Evolutionary conservation across 1,139 yeast species (phyloP).

Genomic region (Pichia sp.): DNA sequence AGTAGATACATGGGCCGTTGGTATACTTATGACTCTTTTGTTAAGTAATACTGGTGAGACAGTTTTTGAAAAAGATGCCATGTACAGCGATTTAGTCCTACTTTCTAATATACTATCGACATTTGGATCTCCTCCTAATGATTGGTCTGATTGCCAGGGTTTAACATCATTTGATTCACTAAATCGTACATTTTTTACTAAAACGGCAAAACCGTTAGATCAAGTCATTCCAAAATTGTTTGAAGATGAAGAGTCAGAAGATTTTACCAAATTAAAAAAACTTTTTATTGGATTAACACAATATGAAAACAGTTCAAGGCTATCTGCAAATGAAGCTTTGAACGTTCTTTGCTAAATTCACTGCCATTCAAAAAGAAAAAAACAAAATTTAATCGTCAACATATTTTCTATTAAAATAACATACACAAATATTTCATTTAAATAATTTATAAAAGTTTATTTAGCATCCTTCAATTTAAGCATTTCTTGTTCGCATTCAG

Average conservation of each 20-base stretch:
- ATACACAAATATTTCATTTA: neutral
- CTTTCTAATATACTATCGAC: conserved; percentile 53
- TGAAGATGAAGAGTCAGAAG: conserved; percentile 11
- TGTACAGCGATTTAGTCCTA: conserved; percentile 57
- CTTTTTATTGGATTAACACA: conserved; percentile 34
- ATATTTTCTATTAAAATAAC: too few relatives aligned
- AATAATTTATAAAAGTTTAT: neutral
- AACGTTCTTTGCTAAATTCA: conserved; percentile 12
- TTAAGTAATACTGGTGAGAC: conserved; percentile 44
- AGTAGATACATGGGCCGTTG: conserved; percentile 80
- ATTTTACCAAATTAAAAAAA: conserved; percentile 16
- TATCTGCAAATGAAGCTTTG: conserved; percentile 28
- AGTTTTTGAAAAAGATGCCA: conserved; percentile 36
- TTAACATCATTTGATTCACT: conserved; percentile 37
- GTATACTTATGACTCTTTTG: conserved; percentile 59
- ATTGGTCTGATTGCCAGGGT: conserved; percentile 43
- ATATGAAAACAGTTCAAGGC: conserved; percentile 36
- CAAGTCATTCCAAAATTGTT: conserved; percentile 32
- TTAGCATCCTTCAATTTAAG: conserved; percentile 8
- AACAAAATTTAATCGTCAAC: too few relatives aligned
- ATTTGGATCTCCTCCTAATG: conserved; percentile 64
- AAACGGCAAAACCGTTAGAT: conserved; percentile 30
- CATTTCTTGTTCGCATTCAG: conserved; percentile 23
- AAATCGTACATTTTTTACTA: conserved; percentile 32
- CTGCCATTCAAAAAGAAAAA: too few relatives aligned